Percentiles rank a stretch among this genome's conserved stretches.
These are phyloP conservation scores for Macrophomina phaseolina DNA, from an alignment of 2,329 filamentous ascomycete genomes.

Conservation along the genomic window DNA sequence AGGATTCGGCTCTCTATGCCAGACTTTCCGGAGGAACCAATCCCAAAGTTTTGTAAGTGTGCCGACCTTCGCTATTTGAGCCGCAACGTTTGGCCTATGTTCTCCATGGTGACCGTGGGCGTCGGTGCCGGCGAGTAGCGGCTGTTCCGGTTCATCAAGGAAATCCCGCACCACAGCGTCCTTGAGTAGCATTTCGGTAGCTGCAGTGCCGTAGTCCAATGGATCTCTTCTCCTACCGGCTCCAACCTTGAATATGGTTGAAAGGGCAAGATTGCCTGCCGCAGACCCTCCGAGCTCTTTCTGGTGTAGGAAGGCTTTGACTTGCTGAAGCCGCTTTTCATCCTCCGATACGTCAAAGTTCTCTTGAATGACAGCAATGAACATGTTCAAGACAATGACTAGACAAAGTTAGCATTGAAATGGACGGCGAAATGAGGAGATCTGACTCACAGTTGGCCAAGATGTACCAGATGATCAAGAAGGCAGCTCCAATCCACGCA, in stretches of 20 bases:
- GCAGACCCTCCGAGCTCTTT: slow-evolving; percentile 72
- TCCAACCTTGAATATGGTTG: slow-evolving; percentile 66
- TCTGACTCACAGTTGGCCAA: slow-evolving; percentile 69
- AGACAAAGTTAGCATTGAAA: slow-evolving; percentile 32
- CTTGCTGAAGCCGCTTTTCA: slow-evolving; percentile 94
- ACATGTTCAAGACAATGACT: slow-evolving; percentile 97
- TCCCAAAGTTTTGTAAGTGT: slow-evolving; percentile 67
- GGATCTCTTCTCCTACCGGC: slow-evolving; percentile 74
- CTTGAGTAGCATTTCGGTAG: slow-evolving; percentile 95
- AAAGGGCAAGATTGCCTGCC: slow-evolving; percentile 71
- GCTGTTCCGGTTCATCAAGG: slow-evolving; percentile 71
- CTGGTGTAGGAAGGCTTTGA: slow-evolving; percentile 90
- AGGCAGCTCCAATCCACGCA: slow-evolving; percentile 91
- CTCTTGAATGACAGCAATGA: slow-evolving; percentile 99
- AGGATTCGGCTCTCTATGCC: slow-evolving; percentile 81
- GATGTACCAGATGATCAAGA: slow-evolving; percentile 95
- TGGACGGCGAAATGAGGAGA: background rate
- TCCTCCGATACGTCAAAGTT: slow-evolving; percentile 99
- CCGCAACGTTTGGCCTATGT: slow-evolving; percentile 29
- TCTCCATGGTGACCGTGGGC: slow-evolving; percentile 18
- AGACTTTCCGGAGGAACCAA: slow-evolving; percentile 62
- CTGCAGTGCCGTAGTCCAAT: slow-evolving; percentile 87
- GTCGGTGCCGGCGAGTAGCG: slow-evolving; percentile 14
- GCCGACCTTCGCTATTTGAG: slow-evolving; percentile 58
- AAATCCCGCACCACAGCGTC: slow-evolving; percentile 96